Evolutionary conservation across 1,284 basidiomycete species (phyloP).

Genomic region (Agroathelia rolfsii): DNA sequence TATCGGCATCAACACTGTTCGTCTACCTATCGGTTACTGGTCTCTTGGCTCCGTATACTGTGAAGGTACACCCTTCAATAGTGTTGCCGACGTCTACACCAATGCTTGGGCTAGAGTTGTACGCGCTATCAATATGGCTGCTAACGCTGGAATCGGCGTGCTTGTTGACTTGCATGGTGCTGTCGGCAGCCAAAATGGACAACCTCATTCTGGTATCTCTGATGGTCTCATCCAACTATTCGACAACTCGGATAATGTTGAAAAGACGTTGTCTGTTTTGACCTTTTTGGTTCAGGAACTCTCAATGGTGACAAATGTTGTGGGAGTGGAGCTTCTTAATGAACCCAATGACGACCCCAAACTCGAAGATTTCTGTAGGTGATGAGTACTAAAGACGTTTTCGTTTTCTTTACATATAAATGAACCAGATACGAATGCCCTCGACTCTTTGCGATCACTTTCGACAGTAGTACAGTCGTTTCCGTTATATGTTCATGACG

Average conservation of each 20-base stretch:
- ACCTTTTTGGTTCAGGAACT: conserved; percentile 48
- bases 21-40: conserved; percentile 67
- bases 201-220: conserved; percentile 67
- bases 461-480: conserved; percentile 36
- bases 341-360: conserved; percentile 46
- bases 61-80: conserved; percentile 46
- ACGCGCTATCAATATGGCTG: conserved; percentile 63
- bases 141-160: conserved; percentile 54
- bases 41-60: conserved; percentile 38
- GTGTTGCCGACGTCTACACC: conserved; percentile 49
- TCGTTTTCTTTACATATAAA: conserved; percentile 3
- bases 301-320: conserved; percentile 57
- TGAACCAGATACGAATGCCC: conserved; percentile 36
- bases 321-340: conserved; percentile 71
- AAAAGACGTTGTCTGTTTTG: conserved; percentile 52
- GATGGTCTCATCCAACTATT: conserved; percentile 53
- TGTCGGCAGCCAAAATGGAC: conserved; percentile 60
- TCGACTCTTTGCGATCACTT: conserved; percentile 40
- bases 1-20: conserved; percentile 66
- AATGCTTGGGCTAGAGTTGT: conserved; percentile 53
- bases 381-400: conserved; percentile 1
- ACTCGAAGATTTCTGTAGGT: conserved; percentile 47
- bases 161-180: conserved; percentile 72
- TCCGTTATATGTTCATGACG: conserved; percentile 72
- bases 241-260: conserved; percentile 34